A percentile compares a stretch with the other conserved stretches of the same genome.
These are phyloP conservation scores for Xerophyta viscosa DNA, from an alignment of 106 monocot species.

Conservation along the genomic window DNA sequence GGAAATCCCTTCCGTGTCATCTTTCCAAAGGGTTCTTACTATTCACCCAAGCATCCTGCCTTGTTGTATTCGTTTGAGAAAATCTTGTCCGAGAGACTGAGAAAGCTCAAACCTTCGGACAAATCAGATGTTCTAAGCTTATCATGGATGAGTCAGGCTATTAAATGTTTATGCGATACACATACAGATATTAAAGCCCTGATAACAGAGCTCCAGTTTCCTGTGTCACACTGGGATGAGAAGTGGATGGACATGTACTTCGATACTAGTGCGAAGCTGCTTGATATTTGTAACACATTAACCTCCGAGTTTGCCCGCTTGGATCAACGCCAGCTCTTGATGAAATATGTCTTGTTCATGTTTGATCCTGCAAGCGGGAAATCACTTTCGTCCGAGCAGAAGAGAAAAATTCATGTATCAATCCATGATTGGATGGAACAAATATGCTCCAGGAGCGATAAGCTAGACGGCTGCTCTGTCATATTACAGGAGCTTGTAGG, in stretches of 20 bases:
- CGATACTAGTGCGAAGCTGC: conserved; percentile 66
- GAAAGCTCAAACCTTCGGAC: conserved; percentile 40
- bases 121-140: conserved; percentile 49
- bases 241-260: conserved; percentile 80
- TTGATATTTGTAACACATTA: conserved; percentile 80
- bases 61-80: conserved; percentile 54
- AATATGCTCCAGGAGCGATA: conserved; percentile 23
- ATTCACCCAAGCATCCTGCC: conserved; percentile 34
- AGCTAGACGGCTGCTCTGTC: conserved; percentile 26
- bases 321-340: conserved; percentile 53
- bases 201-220: conserved; percentile 70
- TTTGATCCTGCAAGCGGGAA: conserved; percentile 10
- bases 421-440: conserved; percentile 43
- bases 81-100: conserved; percentile 35
- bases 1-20: conserved; percentile 63
- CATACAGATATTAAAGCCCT: conserved; percentile 49
- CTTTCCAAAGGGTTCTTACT: conserved; percentile 31
- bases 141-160: conserved; percentile 61
- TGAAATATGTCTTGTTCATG: conserved; percentile 45
- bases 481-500: conserved; percentile 32
- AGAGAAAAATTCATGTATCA: conserved; percentile 22
- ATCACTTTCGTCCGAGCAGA: conserved; percentile 29
- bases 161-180: conserved; percentile 38
- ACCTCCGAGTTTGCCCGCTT: conserved; percentile 61
- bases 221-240: conserved; percentile 79